phyloP scores from a whole-genome alignment of 1,284 basidiomycete genomes.

The Sutorius eximius region DNA sequence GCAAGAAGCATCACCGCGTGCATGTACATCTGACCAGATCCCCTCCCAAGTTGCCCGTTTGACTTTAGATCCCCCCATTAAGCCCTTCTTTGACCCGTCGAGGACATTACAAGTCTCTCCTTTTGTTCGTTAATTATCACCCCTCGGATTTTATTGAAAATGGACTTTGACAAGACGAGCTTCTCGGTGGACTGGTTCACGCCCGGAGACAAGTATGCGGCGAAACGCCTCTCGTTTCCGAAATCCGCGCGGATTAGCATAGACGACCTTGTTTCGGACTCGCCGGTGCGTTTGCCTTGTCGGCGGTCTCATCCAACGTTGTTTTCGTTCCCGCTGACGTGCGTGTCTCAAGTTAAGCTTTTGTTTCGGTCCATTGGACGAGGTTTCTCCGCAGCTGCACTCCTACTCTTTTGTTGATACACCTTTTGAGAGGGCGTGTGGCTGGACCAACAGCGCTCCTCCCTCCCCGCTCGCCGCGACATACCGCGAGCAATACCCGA shows the following conservation, averaged over 20 bases:
- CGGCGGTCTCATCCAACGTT: neutral
- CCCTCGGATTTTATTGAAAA: constrained; percentile 7
- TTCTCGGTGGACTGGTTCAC: constrained; percentile 35
- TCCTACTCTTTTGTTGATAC: constrained; percentile 21
- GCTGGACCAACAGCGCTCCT: constrained; percentile 25
- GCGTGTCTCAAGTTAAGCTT: constrained; percentile 22
- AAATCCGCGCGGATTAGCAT: constrained; percentile 35
- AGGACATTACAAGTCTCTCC: constrained; percentile 9
- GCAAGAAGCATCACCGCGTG: neutral
- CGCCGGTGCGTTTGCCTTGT: constrained; percentile 20
- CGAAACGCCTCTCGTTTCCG: constrained; percentile 35
- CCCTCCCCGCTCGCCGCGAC: constrained; percentile 16
- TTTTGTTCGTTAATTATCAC: constrained; percentile 9
- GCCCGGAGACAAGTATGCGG: constrained; percentile 27
- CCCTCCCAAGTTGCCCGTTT: constrained; percentile 7
- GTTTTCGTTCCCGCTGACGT: constrained; percentile 8
- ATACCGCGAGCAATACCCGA: constrained; percentile 1
- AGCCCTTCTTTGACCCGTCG: constrained; percentile 1
- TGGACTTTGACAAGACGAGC: constrained; percentile 37
- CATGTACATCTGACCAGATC: constrained; percentile 2
- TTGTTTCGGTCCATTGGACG: constrained; percentile 25
- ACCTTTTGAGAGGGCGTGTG: constrained; percentile 16
- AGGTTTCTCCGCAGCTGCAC: constrained; percentile 8
- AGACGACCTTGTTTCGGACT: constrained; percentile 31
- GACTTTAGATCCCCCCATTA: neutral